Conservation (phyloP, 2,329 filamentous ascomycete genomes). For the Aureobasidium sp. region DNA sequence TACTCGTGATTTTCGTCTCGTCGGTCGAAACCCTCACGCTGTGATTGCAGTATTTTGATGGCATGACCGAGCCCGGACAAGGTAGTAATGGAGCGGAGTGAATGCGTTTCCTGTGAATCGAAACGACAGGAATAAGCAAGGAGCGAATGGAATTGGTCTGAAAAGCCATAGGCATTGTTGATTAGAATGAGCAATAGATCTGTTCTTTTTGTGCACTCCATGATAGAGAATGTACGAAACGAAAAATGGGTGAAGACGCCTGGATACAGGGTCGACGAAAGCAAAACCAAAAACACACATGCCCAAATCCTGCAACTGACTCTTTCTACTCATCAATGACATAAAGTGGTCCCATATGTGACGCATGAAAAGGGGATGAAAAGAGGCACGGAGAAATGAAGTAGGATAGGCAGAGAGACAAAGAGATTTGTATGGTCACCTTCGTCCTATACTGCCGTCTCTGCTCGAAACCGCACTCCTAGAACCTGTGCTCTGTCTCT, state of each 20-base stretch:
- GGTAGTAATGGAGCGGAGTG: background rate
- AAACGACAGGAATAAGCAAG: background rate
- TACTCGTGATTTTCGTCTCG: too few species aligned
- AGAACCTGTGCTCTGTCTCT: constrained; percentile 1
- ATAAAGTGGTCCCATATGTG: background rate
- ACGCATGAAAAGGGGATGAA: background rate
- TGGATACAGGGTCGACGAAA: background rate
- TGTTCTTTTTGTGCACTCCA: background rate
- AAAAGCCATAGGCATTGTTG: background rate
- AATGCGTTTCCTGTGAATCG: background rate
- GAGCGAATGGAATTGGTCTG: background rate
- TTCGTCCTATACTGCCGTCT: constrained; percentile 9
- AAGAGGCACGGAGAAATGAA: background rate
- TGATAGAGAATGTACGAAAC: background rate
- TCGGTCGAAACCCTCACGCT: background rate
- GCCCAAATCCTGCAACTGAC: background rate
- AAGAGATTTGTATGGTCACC: constrained; percentile 7
- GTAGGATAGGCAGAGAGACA: background rate
- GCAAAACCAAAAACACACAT: background rate
- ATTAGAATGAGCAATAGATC: background rate
- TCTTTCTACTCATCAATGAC: background rate
- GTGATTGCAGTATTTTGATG: too few species aligned
- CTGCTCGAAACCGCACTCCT: constrained; percentile 7
- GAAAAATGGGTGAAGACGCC: background rate
- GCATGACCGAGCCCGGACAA: background rate